These are phyloP conservation scores for Hemileccinum impolitum DNA, from an alignment of 768 basidiomycete genomes.

Conservation along the genomic window DNA sequence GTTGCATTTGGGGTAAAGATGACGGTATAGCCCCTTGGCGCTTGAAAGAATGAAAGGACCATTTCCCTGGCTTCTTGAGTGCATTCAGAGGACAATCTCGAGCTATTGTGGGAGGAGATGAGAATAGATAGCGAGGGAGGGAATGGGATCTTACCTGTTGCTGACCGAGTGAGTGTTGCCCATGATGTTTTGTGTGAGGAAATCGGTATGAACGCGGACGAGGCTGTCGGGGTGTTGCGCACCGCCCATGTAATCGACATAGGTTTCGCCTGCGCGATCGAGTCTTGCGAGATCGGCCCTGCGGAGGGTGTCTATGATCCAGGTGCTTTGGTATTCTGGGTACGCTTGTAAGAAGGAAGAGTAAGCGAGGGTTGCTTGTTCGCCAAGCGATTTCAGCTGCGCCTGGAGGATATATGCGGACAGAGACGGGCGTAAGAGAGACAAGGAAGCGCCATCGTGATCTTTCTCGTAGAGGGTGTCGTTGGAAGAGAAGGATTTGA, in stretches of 20 bases:
- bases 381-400: slow-evolving; percentile 22
- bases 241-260: slow-evolving; percentile 87
- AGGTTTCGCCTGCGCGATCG: slow-evolving; percentile 63
- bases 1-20: slow-evolving; percentile 81
- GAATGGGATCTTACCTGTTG: slow-evolving; percentile 51
- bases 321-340: slow-evolving; percentile 62
- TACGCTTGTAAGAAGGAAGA: slow-evolving; percentile 42
- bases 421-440: slow-evolving; percentile 7
- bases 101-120: slow-evolving; percentile 40
- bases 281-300: slow-evolving; percentile 59
- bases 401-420: slow-evolving; percentile 28
- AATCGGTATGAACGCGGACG: slow-evolving; percentile 64
- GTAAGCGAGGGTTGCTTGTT: slow-evolving; percentile 43
- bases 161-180: slow-evolving; percentile 86
- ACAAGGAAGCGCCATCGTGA: slow-evolving; percentile 9
- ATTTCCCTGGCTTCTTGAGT: slow-evolving; percentile 68
- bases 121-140: neutral
- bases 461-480: slow-evolving; percentile 38
- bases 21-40: slow-evolving; percentile 73
- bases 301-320: slow-evolving; percentile 68
- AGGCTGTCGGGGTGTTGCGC: slow-evolving; percentile 78
- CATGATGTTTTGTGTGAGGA: slow-evolving; percentile 62
- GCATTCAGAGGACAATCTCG: slow-evolving; percentile 62
- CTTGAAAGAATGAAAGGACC: slow-evolving; percentile 74
- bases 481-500: slow-evolving; percentile 37